These are phyloP conservation scores for Metschnikowia cubensis DNA, from an alignment of 805 yeast genomes.

Conservation along the genomic window DNA sequence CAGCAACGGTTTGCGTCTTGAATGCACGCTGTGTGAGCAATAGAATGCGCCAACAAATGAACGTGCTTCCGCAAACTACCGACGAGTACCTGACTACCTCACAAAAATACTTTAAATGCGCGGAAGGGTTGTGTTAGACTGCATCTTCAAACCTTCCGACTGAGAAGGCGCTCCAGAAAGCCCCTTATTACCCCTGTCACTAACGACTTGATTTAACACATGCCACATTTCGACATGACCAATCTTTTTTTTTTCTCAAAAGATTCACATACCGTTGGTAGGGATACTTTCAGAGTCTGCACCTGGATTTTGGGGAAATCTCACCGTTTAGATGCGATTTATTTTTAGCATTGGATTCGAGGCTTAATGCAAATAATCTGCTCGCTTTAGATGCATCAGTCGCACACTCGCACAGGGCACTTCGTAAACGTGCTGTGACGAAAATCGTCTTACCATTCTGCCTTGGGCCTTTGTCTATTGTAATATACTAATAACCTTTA, in stretches of 20 bases:
- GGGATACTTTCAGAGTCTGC: neutral
- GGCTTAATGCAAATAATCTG: neutral
- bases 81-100: neutral
- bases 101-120: neutral
- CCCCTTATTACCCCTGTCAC: neutral
- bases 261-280: neutral
- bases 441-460: neutral
- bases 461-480: neutral
- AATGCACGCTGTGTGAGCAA: constrained; percentile 2
- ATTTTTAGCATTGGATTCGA: neutral
- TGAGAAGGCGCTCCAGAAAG: neutral
- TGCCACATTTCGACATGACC: neutral
- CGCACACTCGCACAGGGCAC: neutral
- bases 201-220: neutral
- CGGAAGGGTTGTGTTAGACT: neutral
- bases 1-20: neutral
- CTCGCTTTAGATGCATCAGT: neutral
- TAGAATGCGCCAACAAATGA: neutral
- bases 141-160: neutral
- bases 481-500: constrained; percentile 44
- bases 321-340: neutral
- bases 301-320: too few relatives aligned
- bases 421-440: neutral
- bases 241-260: neutral
- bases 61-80: neutral